These are phyloP conservation scores for Anaeromyces robustus DNA, from an alignment of 192 early-diverging fungal species.

Conservation along the genomic window DNA sequence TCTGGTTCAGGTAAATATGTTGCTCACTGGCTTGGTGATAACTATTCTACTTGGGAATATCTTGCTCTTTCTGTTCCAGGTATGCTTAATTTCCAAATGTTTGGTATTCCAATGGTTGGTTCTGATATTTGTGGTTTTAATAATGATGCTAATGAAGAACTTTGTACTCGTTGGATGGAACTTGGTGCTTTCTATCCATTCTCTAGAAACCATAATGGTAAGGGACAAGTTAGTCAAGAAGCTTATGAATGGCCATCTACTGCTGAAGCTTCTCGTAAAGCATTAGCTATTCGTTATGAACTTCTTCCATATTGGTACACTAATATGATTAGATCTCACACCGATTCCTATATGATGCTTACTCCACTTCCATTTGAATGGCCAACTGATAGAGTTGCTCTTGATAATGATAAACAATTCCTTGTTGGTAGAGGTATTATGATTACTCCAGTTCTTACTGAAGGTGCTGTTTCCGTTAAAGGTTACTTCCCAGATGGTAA, in stretches of 20 bases:
- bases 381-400: slow-evolving; percentile 9
- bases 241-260: slow-evolving; percentile 37
- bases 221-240: slow-evolving; percentile 27
- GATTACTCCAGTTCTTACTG: slow-evolving; percentile 33
- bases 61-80: slow-evolving; percentile 39
- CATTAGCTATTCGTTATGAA: slow-evolving; percentile 33
- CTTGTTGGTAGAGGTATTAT: slow-evolving; percentile 38
- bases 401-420: slow-evolving; percentile 38
- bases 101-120: slow-evolving; percentile 53
- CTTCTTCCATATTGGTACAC: slow-evolving; percentile 50
- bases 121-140: slow-evolving; percentile 59
- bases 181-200: slow-evolving; percentile 49
- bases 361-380: slow-evolving; percentile 13
- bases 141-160: slow-evolving; percentile 34
- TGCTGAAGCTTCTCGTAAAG: slow-evolving; percentile 29
- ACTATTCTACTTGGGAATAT: slow-evolving; percentile 33
- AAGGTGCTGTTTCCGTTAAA: slow-evolving; percentile 26
- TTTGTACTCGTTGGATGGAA: slow-evolving; percentile 48
- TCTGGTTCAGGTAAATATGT: slow-evolving; percentile 35
- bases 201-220: slow-evolving; percentile 44
- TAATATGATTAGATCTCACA: too few species aligned
- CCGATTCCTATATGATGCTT: neutral
- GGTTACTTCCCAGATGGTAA: slow-evolving; percentile 41
- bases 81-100: slow-evolving; percentile 47
- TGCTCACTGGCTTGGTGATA: slow-evolving; percentile 44